Conservation (phyloP, 1,139 yeast species). For the Taphrina sp. region DNA sequence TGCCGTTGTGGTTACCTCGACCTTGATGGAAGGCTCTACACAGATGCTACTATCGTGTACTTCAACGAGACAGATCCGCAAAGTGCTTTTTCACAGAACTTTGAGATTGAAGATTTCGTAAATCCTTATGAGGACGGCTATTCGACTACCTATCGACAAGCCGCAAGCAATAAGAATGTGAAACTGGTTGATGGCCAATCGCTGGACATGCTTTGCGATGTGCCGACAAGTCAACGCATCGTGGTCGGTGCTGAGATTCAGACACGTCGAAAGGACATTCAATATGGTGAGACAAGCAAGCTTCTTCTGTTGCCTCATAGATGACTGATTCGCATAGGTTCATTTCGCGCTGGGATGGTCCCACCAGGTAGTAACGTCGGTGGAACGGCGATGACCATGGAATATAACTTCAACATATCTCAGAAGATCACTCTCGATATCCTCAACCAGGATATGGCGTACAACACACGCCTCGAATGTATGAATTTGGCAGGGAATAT, state of each 20-base stretch:
- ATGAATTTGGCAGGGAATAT: neutral
- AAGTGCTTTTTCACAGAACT: conserved; percentile 1
- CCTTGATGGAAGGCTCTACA: neutral
- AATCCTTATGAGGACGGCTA: conserved; percentile 4
- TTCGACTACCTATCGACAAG: conserved; percentile 5
- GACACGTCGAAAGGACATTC: conserved; percentile 3
- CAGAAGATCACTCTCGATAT: neutral
- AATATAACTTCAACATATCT: conserved; percentile 11
- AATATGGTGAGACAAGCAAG: neutral
- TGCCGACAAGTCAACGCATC: conserved; percentile 1
- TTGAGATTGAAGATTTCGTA: neutral
- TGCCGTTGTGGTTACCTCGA: conserved; percentile 13
- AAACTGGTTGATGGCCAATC: neutral
- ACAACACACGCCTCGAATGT: conserved; percentile 1
- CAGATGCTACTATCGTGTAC: conserved; percentile 6
- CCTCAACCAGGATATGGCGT: conserved; percentile 1
- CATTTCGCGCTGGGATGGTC: conserved; percentile 1
- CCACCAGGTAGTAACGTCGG: neutral
- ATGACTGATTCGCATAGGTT: neutral
- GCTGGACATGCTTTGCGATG: conserved; percentile 2
- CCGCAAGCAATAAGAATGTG: neutral
- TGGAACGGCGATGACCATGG: conserved; percentile 6
- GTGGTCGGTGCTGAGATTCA: conserved; percentile 2
- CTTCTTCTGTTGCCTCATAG: no score
- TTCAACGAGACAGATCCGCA: conserved; percentile 6